Evolutionary conservation across 2,329 filamentous ascomycete species (phyloP), one percentile per base, ranked within the genome.

Genomic region (Aspergillus chevalieri): DNA sequence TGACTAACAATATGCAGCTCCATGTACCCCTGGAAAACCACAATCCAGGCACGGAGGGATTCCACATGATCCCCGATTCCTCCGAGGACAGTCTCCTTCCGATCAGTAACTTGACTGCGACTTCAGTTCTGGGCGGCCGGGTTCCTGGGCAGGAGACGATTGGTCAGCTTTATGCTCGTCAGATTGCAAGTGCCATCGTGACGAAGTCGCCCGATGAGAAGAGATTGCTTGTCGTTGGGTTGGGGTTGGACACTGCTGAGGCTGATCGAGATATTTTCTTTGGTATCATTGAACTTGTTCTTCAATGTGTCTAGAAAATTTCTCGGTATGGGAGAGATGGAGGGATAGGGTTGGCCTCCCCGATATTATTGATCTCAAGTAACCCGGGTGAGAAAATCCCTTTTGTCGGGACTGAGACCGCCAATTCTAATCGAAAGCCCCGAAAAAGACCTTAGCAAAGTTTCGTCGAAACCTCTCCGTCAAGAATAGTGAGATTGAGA

Each of bases 101-200:
- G 0, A 82, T 89, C 49, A 78, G 84, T 30, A 86, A 93, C 59
- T 78, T 97, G 39, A 95, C 89, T 0, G 89, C 93, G 1, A 92
- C 84, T 34, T 95, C 90, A 0, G 74, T 98, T 2, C 77, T 98
- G 0, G 93, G 93, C 2, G 90, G 86, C 8, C 89, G 91, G 43
- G 83, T 85, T 28, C 78, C 85, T 47, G 84, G 87, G 43, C 80
- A 90, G 41, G 90, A 96, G 63, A 88, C 86, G 0, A 69, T 94
- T 4, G 92, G 89, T 1, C 91, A 96, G 67, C 81, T 96, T 1
- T 86, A 94, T 62, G 91, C 91, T 2, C 88, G 88, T 41, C 92
- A 96, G 62, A 85, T 97, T 57, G 93, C 86, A 4, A 94, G 85
- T 62, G 81, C 86, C 36, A 80, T 98, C 51, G 78, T 84, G 15